phyloP scores from a whole-genome alignment of 371 early-diverging fungal species.

The Batkoa obscura region DNA sequence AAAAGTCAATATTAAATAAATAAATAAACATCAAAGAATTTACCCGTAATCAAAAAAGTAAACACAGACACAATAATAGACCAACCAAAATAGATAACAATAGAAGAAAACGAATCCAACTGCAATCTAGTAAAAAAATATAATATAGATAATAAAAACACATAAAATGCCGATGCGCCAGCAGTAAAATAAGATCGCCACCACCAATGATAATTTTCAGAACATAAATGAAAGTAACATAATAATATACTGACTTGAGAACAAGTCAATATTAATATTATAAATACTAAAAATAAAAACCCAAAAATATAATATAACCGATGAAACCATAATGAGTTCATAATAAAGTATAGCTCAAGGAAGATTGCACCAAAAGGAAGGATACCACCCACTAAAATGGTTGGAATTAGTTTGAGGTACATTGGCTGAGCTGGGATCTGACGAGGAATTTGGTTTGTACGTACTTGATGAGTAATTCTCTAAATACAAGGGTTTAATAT shows the following conservation, averaged over 20 bases:
- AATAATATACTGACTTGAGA: slow-evolving; percentile 71
- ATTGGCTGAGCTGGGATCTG: slow-evolving; percentile 74
- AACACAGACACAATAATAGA: slow-evolving; percentile 51
- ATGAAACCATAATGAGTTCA: slow-evolving; percentile 70
- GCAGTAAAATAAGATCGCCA: slow-evolving; percentile 85
- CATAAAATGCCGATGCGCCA: slow-evolving; percentile 72
- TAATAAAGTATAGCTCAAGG: slow-evolving; percentile 69
- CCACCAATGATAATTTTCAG: slow-evolving; percentile 87
- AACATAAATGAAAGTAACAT: slow-evolving; percentile 75
- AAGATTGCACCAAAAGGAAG: slow-evolving; percentile 81
- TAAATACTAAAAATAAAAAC: slow-evolving; percentile 61
- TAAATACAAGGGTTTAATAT: neutral
- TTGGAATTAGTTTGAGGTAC: slow-evolving; percentile 49
- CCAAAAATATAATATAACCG: slow-evolving; percentile 76
- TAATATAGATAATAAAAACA: slow-evolving; percentile 62
- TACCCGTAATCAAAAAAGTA: slow-evolving; percentile 53
- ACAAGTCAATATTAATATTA: slow-evolving; percentile 58
- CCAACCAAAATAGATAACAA: slow-evolving; percentile 86
- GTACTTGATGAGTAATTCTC: slow-evolving; percentile 64
- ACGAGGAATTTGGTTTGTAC: slow-evolving; percentile 85
- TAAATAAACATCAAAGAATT: slow-evolving; percentile 7
- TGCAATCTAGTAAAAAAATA: slow-evolving; percentile 57
- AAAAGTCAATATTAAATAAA: neutral
- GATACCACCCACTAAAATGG: slow-evolving; percentile 65
- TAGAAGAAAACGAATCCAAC: slow-evolving; percentile 49